Evolutionary conservation across 192 early-diverging fungal species (phyloP).

Genomic region (Spizellomyces sp.): DNA sequence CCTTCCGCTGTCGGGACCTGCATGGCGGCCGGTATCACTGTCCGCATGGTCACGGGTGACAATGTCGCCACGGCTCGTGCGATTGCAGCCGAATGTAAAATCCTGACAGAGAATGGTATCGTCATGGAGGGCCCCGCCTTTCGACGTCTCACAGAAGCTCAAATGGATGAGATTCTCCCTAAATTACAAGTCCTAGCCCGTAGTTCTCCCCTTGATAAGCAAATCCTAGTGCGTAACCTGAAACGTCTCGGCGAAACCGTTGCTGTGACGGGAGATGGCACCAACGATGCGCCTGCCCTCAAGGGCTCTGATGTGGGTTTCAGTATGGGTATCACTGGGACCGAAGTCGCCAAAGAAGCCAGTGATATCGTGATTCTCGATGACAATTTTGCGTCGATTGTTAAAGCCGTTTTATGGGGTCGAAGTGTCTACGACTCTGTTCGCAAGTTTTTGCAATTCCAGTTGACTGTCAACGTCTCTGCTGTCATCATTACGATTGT

Average conservation of each 20-base stretch:
- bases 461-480: slow-evolving; percentile 93
- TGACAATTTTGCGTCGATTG: slow-evolving; percentile 97
- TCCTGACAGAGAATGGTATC: slow-evolving; percentile 81
- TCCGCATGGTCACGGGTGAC: slow-evolving; percentile 99
- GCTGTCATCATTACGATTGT: slow-evolving; percentile 54
- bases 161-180: slow-evolving; percentile 90
- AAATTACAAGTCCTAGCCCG: slow-evolving; percentile 93
- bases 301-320: slow-evolving; percentile 97
- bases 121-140: slow-evolving; percentile 96
- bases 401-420: slow-evolving; percentile 98
- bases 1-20: slow-evolving; percentile 87
- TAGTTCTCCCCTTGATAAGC: slow-evolving; percentile 93
- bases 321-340: slow-evolving; percentile 99
- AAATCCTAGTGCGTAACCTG: slow-evolving; percentile 87
- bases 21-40: slow-evolving; percentile 88
- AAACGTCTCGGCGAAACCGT: slow-evolving; percentile 92
- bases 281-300: slow-evolving; percentile 96
- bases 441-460: slow-evolving; percentile 99
- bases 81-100: slow-evolving; percentile 93
- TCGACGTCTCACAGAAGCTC: slow-evolving; percentile 75
- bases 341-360: slow-evolving; percentile 99
- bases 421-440: slow-evolving; percentile 94
- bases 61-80: slow-evolving; percentile 90
- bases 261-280: slow-evolving; percentile 98
- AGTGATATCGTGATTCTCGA: slow-evolving; percentile 97